Conservation (phyloP, 768 basidiomycete genomes). For the Kwoniella botswanensis region DNA sequence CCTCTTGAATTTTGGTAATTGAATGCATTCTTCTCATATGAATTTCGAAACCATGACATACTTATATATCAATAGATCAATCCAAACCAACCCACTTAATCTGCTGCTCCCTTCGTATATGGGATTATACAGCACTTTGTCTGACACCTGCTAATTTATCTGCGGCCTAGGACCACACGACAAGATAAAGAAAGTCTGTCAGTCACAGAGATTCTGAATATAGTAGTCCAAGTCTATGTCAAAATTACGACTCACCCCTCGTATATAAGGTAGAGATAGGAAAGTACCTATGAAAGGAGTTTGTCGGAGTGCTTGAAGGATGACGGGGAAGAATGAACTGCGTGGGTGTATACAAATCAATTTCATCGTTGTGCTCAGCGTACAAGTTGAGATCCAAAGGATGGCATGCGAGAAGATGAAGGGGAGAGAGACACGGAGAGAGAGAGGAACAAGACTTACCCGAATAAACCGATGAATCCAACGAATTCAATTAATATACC, state of each 20-base stretch:
- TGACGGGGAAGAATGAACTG: constrained; percentile 99
- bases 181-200: neutral
- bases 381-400: too few species aligned
- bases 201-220: too few species aligned
- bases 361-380: too few species aligned
- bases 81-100: too few species aligned
- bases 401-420: too few species aligned
- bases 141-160: constrained; percentile 81
- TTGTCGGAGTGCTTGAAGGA: constrained; percentile 94
- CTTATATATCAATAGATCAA: too few species aligned
- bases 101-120: too few species aligned
- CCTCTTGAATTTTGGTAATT: too few species aligned
- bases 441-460: constrained; percentile 64
- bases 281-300: constrained; percentile 87
- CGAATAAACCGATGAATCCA: constrained; percentile 96
- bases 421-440: neutral
- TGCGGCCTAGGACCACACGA: constrained; percentile 64
- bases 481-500: constrained; percentile 94
- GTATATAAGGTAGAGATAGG: constrained; percentile 83
- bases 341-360: neutral
- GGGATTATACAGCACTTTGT: constrained; percentile 59
- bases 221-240: too few species aligned
- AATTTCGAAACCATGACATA: too few species aligned
- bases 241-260: constrained; percentile 64
- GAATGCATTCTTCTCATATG: too few species aligned